Evolutionary conservation across 306 rosid genomes (phyloP).

Genomic region (Glycine soja): DNA sequence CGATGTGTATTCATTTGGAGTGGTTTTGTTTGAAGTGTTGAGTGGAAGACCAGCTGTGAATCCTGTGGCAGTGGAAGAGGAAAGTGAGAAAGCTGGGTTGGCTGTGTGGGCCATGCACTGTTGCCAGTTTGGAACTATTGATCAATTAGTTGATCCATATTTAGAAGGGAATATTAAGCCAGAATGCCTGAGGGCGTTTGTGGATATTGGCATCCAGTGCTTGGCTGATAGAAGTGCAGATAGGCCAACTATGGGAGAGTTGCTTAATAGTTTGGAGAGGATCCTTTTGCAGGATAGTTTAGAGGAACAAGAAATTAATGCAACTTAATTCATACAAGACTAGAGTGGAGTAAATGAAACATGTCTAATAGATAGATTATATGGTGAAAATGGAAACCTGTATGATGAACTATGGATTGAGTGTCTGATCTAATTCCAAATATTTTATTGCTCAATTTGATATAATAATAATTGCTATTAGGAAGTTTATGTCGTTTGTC

Average conservation of each 20-base stretch:
- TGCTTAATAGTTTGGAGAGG: slow-evolving; percentile 49
- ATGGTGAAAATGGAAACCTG: too few species aligned
- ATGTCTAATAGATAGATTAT: too few species aligned
- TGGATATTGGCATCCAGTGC: slow-evolving; percentile 49
- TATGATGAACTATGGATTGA: too few species aligned
- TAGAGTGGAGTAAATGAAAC: background rate
- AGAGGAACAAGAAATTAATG: slow-evolving; percentile 34
- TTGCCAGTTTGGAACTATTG: slow-evolving; percentile 39
- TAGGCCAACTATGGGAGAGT: slow-evolving; percentile 58
- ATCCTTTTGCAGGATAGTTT: slow-evolving; percentile 38
- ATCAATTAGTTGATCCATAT: slow-evolving; percentile 50
- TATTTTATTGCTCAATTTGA: too few species aligned
- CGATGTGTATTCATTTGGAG: slow-evolving; percentile 73
- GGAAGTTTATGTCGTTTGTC: too few species aligned
- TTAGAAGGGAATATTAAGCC: slow-evolving; percentile 41
- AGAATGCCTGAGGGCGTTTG: slow-evolving; percentile 50
- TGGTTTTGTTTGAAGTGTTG: slow-evolving; percentile 66
- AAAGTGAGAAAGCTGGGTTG: slow-evolving; percentile 48
- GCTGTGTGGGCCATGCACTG: slow-evolving; percentile 58
- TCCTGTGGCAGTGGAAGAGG: slow-evolving; percentile 44
- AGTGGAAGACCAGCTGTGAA: slow-evolving; percentile 56
- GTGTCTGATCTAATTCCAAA: too few species aligned
- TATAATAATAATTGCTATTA: too few species aligned
- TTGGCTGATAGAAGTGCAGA: slow-evolving; percentile 43
- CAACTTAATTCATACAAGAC: background rate